These are phyloP conservation scores for Lachancea sp. DNA, from an alignment of 805 yeast genomes.

Conservation along the genomic window DNA sequence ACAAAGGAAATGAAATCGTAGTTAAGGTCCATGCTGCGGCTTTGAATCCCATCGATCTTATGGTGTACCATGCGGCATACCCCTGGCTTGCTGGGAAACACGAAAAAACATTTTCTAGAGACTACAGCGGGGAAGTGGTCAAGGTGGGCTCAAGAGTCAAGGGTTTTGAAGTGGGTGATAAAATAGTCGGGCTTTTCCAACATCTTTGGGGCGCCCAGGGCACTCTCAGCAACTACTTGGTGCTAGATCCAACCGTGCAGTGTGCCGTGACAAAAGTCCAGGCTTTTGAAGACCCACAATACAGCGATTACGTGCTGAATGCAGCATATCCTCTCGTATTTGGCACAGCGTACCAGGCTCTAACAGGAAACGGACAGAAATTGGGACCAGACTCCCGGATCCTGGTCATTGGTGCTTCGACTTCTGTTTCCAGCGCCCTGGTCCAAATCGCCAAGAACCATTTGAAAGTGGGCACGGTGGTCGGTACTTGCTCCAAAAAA, in stretches of 20 bases:
- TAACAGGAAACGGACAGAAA: conserved; percentile 28
- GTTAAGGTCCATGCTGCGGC: conserved; percentile 28
- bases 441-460: conserved; percentile 50
- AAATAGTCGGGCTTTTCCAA: conserved; percentile 22
- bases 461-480: conserved; percentile 44
- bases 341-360: conserved; percentile 50
- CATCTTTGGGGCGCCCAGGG: conserved; percentile 32
- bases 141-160: conserved; percentile 21
- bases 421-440: conserved; percentile 56
- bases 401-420: conserved; percentile 67
- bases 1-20: conserved; percentile 23
- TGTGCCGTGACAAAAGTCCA: conserved; percentile 32
- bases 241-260: conserved; percentile 32
- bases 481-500: conserved; percentile 47
- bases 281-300: conserved; percentile 7
- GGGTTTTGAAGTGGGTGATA: conserved; percentile 22
- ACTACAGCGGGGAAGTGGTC: conserved; percentile 28
- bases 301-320: conserved; percentile 18
- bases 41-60: conserved; percentile 28
- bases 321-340: conserved; percentile 60
- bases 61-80: conserved; percentile 14
- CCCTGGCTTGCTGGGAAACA: conserved; percentile 6
- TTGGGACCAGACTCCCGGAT: conserved; percentile 43
- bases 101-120: conserved; percentile 24
- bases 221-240: conserved; percentile 42